Conservation (phyloP, 495 filamentous ascomycete genomes). For the Hypomontagnella submonticulosa region DNA sequence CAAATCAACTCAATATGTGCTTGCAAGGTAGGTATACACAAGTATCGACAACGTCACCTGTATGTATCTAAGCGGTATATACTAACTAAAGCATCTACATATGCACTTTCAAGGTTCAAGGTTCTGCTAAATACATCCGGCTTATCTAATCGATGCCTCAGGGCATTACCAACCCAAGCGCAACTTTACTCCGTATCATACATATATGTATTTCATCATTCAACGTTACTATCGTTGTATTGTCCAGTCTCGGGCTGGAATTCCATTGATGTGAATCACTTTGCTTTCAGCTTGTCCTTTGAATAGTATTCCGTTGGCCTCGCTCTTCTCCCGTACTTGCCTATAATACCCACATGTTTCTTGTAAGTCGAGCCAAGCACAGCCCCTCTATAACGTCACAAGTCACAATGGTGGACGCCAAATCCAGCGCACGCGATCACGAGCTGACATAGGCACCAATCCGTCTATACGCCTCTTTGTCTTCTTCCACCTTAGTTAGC, state of each 20-base stretch:
- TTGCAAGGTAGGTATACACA: too few species aligned
- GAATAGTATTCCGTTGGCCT: not conserved
- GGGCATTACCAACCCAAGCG: too few species aligned
- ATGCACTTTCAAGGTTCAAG: not conserved
- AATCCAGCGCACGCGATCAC: conserved; percentile 30
- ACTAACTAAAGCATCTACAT: too few species aligned
- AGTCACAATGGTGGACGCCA: conserved; percentile 31
- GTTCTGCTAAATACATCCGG: not conserved
- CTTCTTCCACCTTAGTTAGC: not conserved
- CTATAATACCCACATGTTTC: conserved; percentile 16
- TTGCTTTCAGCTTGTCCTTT: not conserved
- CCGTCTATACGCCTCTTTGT: not conserved
- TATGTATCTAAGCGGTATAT: too few species aligned
- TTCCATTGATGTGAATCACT: too few species aligned
- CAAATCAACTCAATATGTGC: too few species aligned
- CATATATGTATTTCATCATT: too few species aligned
- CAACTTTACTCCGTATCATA: too few species aligned
- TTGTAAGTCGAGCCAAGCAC: conserved; percentile 9
- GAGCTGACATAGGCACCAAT: conserved; percentile 32
- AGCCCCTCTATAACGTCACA: conserved; percentile 40
- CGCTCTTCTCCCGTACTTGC: not conserved
- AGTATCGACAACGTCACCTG: too few species aligned
- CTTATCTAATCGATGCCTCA: conserved; percentile 5
- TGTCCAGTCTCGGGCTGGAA: too few species aligned
- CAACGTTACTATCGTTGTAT: too few species aligned